These are phyloP conservation scores for Stephania cephalantha DNA, from an alignment of 164 flowering plant species.

Conservation along the genomic window DNA sequence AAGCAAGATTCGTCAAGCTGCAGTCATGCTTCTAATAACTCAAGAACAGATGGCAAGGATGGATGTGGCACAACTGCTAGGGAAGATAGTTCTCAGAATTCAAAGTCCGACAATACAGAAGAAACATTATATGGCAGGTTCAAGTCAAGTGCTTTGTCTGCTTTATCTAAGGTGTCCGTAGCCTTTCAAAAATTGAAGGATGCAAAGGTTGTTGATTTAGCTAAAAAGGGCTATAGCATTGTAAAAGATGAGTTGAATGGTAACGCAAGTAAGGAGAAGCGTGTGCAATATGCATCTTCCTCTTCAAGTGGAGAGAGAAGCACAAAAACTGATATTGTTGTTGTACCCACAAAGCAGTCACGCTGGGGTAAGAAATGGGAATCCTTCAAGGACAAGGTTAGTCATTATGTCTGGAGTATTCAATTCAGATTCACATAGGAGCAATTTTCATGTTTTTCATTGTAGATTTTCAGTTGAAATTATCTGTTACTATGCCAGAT, in stretches of 20 bases:
- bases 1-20: conserved; percentile 44
- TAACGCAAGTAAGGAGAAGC: conserved; percentile 55
- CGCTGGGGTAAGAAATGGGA: conserved; percentile 79
- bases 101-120: conserved; percentile 35
- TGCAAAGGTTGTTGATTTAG: conserved; percentile 61
- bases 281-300: conserved; percentile 40
- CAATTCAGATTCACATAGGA: neutral
- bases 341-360: conserved; percentile 65
- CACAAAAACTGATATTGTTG: conserved; percentile 64
- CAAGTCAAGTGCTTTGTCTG: conserved; percentile 47
- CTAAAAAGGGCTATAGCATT: conserved; percentile 74
- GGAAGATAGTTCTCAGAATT: conserved; percentile 34
- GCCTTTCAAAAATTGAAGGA: conserved; percentile 72
- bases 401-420: neutral
- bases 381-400: conserved; percentile 67
- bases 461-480: neutral
- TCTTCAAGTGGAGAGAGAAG: conserved; percentile 57
- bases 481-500: conserved; percentile 33
- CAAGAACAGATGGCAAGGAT: conserved; percentile 28
- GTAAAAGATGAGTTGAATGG: conserved; percentile 85
- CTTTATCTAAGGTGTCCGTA: conserved; percentile 43
- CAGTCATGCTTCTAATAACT: conserved; percentile 23
- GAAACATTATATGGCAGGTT: conserved; percentile 54
- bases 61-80: conserved; percentile 29
- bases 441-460: neutral